Percentiles rank a stretch among this genome's conserved stretches.
These are phyloP conservation scores for Colletotrichum salicis DNA, from an alignment of 2,329 filamentous ascomycete genomes.

Conservation along the genomic window DNA sequence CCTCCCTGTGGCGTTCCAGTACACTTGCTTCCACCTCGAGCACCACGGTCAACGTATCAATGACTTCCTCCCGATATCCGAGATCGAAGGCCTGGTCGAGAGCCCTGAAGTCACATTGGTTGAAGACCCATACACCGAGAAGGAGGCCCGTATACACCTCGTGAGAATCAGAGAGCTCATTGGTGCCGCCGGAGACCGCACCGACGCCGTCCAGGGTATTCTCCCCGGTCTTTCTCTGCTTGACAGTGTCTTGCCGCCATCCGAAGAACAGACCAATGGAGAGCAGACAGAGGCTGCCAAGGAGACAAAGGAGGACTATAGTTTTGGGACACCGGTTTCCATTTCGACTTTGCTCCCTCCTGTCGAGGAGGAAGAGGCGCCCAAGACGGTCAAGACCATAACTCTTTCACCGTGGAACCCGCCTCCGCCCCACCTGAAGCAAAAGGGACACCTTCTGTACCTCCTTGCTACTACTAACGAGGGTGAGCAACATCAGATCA, in stretches of 20 bases:
- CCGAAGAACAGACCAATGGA: conserved; percentile 51
- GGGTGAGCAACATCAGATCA: conserved; percentile 94
- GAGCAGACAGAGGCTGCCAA: conserved; percentile 50
- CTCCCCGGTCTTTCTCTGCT: conserved; percentile 87
- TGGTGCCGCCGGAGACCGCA: conserved; percentile 87
- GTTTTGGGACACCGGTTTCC: conserved; percentile 76
- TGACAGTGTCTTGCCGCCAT: conserved; percentile 73
- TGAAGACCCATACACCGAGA: conserved; percentile 97
- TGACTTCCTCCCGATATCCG: conserved; percentile 91
- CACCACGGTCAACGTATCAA: conserved; percentile 90
- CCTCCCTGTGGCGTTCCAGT: conserved; percentile 90
- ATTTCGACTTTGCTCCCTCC: conserved; percentile 78
- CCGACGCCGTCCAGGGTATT: conserved; percentile 87
- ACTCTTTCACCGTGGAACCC: conserved; percentile 96
- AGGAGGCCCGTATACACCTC: conserved; percentile 95
- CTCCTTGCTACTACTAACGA: conserved; percentile 90
- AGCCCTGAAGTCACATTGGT: conserved; percentile 84
- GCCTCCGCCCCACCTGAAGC: conserved; percentile 88
- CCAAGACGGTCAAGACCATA: conserved; percentile 91
- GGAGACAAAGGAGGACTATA: conserved; percentile 72
- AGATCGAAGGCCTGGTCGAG: conserved; percentile 81
- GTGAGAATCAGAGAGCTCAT: conserved; percentile 92
- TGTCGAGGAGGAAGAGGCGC: conserved; percentile 69
- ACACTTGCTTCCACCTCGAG: conserved; percentile 98
- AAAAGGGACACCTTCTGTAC: conserved; percentile 93